Evolutionary conservation across 345 rosid genomes (phyloP), one percentile per base, ranked within the genome.

Genomic region (Kandelia obovata): DNA sequence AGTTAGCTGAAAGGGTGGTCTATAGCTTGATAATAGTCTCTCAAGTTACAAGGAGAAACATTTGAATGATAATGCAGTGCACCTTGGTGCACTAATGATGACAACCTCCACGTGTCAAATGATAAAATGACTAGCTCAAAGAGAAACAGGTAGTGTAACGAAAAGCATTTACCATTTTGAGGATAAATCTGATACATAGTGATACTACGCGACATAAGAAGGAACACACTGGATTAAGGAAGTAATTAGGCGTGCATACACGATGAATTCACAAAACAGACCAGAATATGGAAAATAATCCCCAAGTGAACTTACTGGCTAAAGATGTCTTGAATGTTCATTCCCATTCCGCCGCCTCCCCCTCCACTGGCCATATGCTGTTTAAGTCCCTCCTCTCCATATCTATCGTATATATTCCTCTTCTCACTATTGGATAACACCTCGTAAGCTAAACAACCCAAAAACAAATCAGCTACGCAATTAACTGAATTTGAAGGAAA

Each of bases 341-440:
- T 76, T n/a, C 96, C 97, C 80, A 84, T 85, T 47, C 97, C 92
- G 7, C 89, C 83, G 39, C 90, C 88, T 74, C 97, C 71, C 51
- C 98, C 97, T 16, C 98, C 98, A 63, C 81, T 75, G 2, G 99
- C 96, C 52, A 93, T 88, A 70, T 87, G 90, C 89, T 95, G 99
- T 71, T 92, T 92, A 28, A 95, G 85, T 51, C 99, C 99, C 47
- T 95, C 99, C 67, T 92, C 99, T 66, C 99, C 99, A 70, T 95
- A 77, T 81, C 80, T 87, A 70, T 95, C 90, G 71, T 95, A 95
- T 70, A 95, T 79, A 66, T 75, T 77, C 73, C 96, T 90, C 93
- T 89, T 95, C 74, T 95, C 97, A 65, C 84, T 69, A 75, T 95
- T 97, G 66, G 98, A 90, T 68, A 95, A 75, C 85, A 89, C 98